Conservation (phyloP, 2,329 filamentous ascomycete genomes). For the Colletotrichum viniferum region DNA sequence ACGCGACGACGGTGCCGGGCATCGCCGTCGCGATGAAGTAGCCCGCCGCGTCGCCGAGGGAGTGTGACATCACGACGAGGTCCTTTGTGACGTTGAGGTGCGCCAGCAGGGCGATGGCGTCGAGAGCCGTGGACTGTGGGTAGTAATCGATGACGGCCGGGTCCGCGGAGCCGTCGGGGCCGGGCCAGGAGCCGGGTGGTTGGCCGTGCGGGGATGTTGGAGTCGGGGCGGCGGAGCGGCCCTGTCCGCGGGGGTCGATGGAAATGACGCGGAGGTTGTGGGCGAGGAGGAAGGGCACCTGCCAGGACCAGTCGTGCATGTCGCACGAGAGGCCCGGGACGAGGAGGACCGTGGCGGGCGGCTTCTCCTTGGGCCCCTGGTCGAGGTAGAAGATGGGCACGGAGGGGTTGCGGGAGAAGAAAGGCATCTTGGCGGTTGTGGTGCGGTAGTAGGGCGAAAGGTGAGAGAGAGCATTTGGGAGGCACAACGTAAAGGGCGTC, state of each 20-base stretch:
- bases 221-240: not conserved
- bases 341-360: not conserved
- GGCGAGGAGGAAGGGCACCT: not conserved
- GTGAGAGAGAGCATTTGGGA: not conserved
- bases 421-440: not conserved
- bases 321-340: constrained; percentile 4
- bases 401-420: not conserved
- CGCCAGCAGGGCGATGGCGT: not conserved
- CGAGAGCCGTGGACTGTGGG: constrained; percentile 5
- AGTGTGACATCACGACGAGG: constrained; percentile 2
- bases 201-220: not conserved
- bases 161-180: not conserved
- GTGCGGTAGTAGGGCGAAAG: not conserved
- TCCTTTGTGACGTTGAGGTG: not conserved
- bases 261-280: constrained; percentile 4
- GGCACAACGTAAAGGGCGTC: not conserved
- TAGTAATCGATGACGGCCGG: constrained; percentile 8
- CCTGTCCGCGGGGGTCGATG: constrained; percentile 2
- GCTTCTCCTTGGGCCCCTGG: not conserved
- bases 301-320: constrained; percentile 11
- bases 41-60: not conserved
- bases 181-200: constrained; percentile 1
- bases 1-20: not conserved
- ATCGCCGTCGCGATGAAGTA: not conserved
- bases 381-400: constrained; percentile 4